Conservation (phyloP, 2,329 filamentous ascomycete species). For the Aspergillaceae sp. region DNA sequence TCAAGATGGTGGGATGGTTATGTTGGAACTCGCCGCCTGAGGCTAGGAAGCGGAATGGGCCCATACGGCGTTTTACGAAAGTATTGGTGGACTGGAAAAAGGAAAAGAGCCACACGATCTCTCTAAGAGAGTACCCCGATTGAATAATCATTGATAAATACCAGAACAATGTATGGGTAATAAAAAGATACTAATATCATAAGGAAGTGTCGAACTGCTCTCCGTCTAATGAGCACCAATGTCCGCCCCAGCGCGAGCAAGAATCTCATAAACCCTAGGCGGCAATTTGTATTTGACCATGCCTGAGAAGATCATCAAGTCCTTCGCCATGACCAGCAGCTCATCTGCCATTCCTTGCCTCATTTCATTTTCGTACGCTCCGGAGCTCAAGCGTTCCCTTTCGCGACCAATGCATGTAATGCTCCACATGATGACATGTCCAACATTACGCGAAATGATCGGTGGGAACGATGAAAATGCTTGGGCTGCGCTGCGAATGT, state of each 20-base stretch:
- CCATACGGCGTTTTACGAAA: not conserved
- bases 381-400: constrained; percentile 59
- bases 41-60: not conserved
- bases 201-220: not conserved
- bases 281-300: constrained; percentile 87
- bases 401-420: constrained; percentile 77
- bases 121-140: no score
- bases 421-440: constrained; percentile 88
- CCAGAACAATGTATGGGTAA: not conserved
- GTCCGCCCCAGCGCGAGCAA: constrained; percentile 72
- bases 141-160: not conserved
- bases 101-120: no score
- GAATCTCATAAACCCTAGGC: constrained; percentile 74
- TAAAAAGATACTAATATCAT: no score
- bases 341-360: constrained; percentile 52
- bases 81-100: not conserved
- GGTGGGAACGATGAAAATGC: constrained; percentile 71
- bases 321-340: constrained; percentile 71
- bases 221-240: constrained; percentile 33
- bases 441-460: constrained; percentile 79
- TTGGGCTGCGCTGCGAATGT: constrained; percentile 70
- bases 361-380: constrained; percentile 57
- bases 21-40: not conserved
- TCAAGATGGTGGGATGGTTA: not conserved
- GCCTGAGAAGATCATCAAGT: constrained; percentile 88